phyloP scores from a whole-genome alignment of 2,329 filamentous ascomycete species.

The Phialemoniopsis sp. region DNA sequence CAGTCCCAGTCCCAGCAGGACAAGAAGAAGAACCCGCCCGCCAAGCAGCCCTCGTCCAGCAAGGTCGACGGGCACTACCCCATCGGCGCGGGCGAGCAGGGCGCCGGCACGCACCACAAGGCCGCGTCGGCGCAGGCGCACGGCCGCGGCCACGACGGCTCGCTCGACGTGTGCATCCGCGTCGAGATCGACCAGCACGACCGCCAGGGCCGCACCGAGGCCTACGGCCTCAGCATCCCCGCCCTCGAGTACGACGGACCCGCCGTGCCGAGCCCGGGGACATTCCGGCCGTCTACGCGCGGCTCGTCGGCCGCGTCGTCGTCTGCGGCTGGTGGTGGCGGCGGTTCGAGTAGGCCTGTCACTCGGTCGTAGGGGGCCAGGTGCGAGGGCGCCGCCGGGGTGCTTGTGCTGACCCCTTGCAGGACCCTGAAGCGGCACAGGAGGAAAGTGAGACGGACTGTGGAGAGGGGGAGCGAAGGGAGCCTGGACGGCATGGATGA shows the following conservation, averaged over 20 bases:
- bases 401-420: too few relatives aligned
- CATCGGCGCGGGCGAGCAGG: slow-evolving; percentile 72
- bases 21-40: slow-evolving; percentile 3
- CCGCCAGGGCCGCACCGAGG: slow-evolving; percentile 71
- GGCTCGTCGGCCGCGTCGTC: neutral
- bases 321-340: too few relatives aligned
- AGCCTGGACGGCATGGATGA: too few relatives aligned
- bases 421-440: too few relatives aligned
- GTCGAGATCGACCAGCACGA: slow-evolving; percentile 86
- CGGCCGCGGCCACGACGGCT: slow-evolving; percentile 51
- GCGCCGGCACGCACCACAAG: slow-evolving; percentile 73
- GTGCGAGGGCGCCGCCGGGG: too few relatives aligned
- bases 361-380: too few relatives aligned
- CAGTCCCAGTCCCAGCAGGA: slow-evolving; percentile 7
- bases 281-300: neutral
- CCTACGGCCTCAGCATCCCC: slow-evolving; percentile 86
- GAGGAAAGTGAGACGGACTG: too few relatives aligned
- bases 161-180: slow-evolving; percentile 78
- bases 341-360: too few relatives aligned
- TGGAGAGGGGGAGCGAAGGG: too few relatives aligned
- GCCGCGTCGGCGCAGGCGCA: slow-evolving; percentile 57
- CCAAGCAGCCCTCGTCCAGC: too few relatives aligned
- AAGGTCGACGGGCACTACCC: slow-evolving; percentile 57
- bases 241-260: slow-evolving; percentile 38
- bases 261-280: slow-evolving; percentile 1